phyloP scores from a whole-genome alignment of 2,329 filamentous ascomycete genomes.

The Colletotrichum eremochloae region DNA sequence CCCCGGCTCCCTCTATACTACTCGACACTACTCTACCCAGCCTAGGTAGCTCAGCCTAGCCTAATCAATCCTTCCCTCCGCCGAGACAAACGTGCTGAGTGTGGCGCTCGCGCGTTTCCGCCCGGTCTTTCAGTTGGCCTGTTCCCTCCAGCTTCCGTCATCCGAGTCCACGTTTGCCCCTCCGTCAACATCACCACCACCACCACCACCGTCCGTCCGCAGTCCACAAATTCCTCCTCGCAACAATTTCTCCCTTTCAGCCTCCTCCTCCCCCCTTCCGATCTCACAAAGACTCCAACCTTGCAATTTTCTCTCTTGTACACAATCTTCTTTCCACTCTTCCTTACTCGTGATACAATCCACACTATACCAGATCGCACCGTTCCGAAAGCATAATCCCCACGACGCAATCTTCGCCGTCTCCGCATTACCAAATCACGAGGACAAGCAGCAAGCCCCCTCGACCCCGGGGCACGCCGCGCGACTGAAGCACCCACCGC shows the following conservation, averaged over 20 bases:
- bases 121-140: slow-evolving; percentile 30
- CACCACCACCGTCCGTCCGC: slow-evolving; percentile 26
- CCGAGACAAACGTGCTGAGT: slow-evolving; percentile 25
- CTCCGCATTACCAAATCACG: slow-evolving; percentile 36
- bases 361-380: slow-evolving; percentile 4
- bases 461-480: slow-evolving; percentile 11
- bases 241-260: slow-evolving; percentile 36
- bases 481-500: slow-evolving; percentile 26
- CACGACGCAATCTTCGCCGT: slow-evolving; percentile 29
- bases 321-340: slow-evolving; percentile 4
- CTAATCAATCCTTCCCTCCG: not conserved
- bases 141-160: slow-evolving; percentile 40
- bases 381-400: slow-evolving; percentile 3
- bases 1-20: not conserved
- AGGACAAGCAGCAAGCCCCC: not conserved
- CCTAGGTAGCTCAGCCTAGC: not conserved
- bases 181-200: slow-evolving; percentile 34
- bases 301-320: slow-evolving; percentile 12
- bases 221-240: slow-evolving; percentile 38
- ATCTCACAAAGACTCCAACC: slow-evolving; percentile 30
- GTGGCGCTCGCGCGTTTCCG: slow-evolving; percentile 12
- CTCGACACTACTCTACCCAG: not conserved
- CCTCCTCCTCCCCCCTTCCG: slow-evolving; percentile 6
- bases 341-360: slow-evolving; percentile 4
- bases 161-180: slow-evolving; percentile 42